Evolutionary conservation across 495 filamentous ascomycete genomes (phyloP), one percentile per base, ranked within the genome.

Genomic region (Neurospora sp.): DNA sequence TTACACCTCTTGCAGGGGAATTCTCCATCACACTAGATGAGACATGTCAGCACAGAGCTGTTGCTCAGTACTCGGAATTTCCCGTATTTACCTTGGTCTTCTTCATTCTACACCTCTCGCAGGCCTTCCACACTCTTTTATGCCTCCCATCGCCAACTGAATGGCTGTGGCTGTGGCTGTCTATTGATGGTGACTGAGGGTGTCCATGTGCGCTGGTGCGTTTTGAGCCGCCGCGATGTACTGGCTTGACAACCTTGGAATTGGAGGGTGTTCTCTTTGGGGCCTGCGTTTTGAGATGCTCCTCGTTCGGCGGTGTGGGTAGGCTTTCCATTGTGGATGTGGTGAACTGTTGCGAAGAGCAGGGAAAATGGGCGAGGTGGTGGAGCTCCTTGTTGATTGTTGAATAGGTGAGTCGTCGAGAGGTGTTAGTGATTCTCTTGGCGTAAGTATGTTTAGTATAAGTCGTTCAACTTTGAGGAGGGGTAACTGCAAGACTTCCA

Each of bases 51-150:
- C 53, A 65, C 53, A 35, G 4, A 35, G 53, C 53, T 61, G 53
- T 61, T 65, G 53, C 27, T 35, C 27, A 35, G 17, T 35, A 35
- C 53, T 65, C 14, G 7, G 8, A 8, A 16, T 61, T 0, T 65
- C 53, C 27, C 53, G 27, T 65, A 65, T 65, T 68, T 80, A 88
- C 89, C 86, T 91, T 91, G 73, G 88, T 90, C 81, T 92, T 92
- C 83, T 91, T 92, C 82, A 91, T 87, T 73, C 89, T 82, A 84
- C 89, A 91, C 74, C 89, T 83, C 80, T 91, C 89, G 75, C 89
- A 91, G 31, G 89, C 89, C 80, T 90, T 91, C 84, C 89, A 90
- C 42, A 91, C 89, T 74, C 89, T 82, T 79, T 91, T 91, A 75
- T 88, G 86, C 73, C 86, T 82, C 70, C 81, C 85, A 73, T 88